Base-by-base conservation (phyloP, 345 rosid genomes). In the Euclidium syriacum region DNA sequence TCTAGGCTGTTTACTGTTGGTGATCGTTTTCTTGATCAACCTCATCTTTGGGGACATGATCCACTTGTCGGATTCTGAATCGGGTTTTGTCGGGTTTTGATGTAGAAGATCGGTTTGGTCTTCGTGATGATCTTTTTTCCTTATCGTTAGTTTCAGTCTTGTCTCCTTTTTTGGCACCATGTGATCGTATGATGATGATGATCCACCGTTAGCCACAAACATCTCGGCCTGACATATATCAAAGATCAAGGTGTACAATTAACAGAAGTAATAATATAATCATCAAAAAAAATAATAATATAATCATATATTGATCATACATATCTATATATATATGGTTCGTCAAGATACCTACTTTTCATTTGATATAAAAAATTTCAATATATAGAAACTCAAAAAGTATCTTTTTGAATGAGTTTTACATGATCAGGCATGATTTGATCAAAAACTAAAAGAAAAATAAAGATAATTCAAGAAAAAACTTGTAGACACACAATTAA, bases 41-140 rank as follows among this genome's bases (percentile, higher is more conserved):
- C 95, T 85, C 90, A 83, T 77, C 83, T 88, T 91, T 57, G 98
- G 84, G 68, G 98, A 75, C 81, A 81, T 79, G 83, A 81, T 72
- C 98, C 95, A 88, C 78, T 84, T 88, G 25, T 63, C 77, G 6
- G 88, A 80, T 18, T 43, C 52, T 58, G 61, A 36, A 46, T 27
- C 26, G 27, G 32, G 57, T 30, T 66, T 72, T 72, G 72, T 66
- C 72, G 46, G 85, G 76, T 26, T 81, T 58, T 23, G 85, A 65
- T 11, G 75, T 68, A 64, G 71, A 54, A 57, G 60, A 34, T 38
- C 76, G 71, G 55, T 54, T 67, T 59, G 76, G 65, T 71, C 72
- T 65, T 66, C 73, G 56, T 61, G 68, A 23, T 61, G 44, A 61
- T 69, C 68, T 33, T 46, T 72, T 60, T 66, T 66, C 58, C 68